Percentiles rank a stretch among this genome's conserved stretches.
Evolutionary conservation across 192 early-diverging fungal genomes (phyloP).

Genomic region (Umbelopsis sp.): DNA sequence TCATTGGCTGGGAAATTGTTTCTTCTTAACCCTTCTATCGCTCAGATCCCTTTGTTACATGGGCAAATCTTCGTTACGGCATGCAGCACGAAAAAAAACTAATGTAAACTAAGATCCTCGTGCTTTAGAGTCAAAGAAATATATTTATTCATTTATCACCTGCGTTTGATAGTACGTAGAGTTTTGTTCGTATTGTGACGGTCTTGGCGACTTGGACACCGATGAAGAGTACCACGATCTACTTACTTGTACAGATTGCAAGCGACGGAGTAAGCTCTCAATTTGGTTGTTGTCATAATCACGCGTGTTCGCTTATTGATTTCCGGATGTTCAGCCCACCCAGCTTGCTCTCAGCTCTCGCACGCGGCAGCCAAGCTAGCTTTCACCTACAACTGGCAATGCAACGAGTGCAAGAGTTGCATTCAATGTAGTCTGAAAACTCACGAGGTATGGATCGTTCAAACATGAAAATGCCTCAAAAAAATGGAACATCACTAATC

Average conservation of each 20-base stretch:
- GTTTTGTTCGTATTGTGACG: conserved; percentile 33
- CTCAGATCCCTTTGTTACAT: conserved; percentile 9
- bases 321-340: conserved; percentile 38
- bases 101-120: background rate
- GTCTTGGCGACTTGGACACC: conserved; percentile 26
- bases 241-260: conserved; percentile 52
- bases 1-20: background rate
- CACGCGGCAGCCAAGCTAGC: conserved; percentile 38
- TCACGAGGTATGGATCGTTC: conserved; percentile 41
- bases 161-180: conserved; percentile 15
- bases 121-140: background rate
- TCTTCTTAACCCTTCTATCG: background rate
- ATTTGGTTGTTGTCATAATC: background rate
- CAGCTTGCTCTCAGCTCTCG: conserved; percentile 41
- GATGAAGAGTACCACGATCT: conserved; percentile 29
- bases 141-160: background rate
- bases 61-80: conserved; percentile 9
- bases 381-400: conserved; percentile 50
- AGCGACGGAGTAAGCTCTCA: conserved; percentile 46
- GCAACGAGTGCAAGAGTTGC: conserved; percentile 55
- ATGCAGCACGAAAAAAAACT: conserved; percentile 9
- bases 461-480: background rate
- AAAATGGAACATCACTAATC: background rate
- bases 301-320: background rate
- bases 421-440: conserved; percentile 43